Evolutionary conservation across 495 filamentous ascomycete genomes (phyloP).

Genomic region (Hypoxylon rickii): DNA sequence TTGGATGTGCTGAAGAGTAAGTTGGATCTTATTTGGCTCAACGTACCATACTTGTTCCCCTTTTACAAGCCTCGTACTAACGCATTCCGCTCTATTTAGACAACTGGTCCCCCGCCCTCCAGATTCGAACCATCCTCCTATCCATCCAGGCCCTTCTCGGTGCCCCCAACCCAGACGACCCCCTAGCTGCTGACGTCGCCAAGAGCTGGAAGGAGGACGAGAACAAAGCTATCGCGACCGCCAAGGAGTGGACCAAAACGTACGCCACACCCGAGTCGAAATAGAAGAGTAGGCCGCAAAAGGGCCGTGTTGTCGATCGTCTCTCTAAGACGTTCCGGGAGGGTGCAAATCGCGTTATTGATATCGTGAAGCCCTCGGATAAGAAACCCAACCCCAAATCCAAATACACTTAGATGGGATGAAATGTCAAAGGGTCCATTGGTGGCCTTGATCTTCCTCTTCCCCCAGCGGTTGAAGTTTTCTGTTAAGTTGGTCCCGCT

Average conservation of each 20-base stretch:
- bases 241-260: constrained; percentile 83
- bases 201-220: constrained; percentile 97
- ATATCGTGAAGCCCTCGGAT: too few relatives aligned
- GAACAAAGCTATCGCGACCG: constrained; percentile 84
- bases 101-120: constrained; percentile 98
- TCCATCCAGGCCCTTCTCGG: constrained; percentile 97
- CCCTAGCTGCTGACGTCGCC: constrained; percentile 95
- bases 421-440: background rate
- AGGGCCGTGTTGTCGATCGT: background rate
- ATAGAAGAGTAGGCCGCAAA: constrained; percentile 18
- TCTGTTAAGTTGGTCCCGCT: background rate
- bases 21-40: too few relatives aligned
- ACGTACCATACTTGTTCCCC: too few relatives aligned
- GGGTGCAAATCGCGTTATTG: too few relatives aligned
- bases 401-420: background rate
- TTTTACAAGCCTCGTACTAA: too few relatives aligned
- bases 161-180: constrained; percentile 96
- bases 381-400: background rate
- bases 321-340: background rate
- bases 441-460: too few relatives aligned
- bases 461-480: too few relatives aligned
- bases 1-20: constrained; percentile 96
- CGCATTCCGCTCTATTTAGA: constrained; percentile 55
- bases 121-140: constrained; percentile 96
- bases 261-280: constrained; percentile 58